These are phyloP conservation scores for Gaertneriomyces semiglobifer DNA, from an alignment of 192 early-diverging fungal genomes.

Conservation along the genomic window DNA sequence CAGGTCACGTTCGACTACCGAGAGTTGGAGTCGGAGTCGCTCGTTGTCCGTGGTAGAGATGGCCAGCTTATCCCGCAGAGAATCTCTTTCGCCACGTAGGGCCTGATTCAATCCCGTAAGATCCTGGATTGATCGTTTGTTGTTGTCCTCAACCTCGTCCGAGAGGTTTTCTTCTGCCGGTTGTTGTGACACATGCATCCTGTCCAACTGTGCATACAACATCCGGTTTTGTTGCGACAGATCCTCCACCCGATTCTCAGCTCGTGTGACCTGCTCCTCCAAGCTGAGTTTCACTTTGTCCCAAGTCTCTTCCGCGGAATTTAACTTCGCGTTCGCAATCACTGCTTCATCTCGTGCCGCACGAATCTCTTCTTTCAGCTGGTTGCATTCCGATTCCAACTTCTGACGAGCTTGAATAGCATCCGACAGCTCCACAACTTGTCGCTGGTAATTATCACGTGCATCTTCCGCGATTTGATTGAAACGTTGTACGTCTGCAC, in stretches of 20 bases:
- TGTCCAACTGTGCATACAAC: constrained; percentile 69
- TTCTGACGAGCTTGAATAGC: constrained; percentile 46
- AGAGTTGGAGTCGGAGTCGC: constrained; percentile 60
- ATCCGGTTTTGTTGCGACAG: constrained; percentile 67
- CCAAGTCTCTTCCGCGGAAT: constrained; percentile 43
- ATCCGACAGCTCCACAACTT: constrained; percentile 61
- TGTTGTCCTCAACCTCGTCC: background rate
- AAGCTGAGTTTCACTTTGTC: constrained; percentile 43
- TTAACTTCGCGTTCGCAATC: constrained; percentile 46
- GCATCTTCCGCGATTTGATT: constrained; percentile 45
- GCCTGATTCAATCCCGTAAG: constrained; percentile 60
- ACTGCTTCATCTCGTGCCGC: constrained; percentile 13
- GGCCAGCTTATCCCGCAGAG: constrained; percentile 64
- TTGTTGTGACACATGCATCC: constrained; percentile 29
- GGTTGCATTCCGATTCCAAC: constrained; percentile 37
- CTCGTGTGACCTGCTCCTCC: constrained; percentile 40
- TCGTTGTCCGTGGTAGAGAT: constrained; percentile 63
- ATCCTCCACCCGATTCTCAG: constrained; percentile 51
- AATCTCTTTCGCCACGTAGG: constrained; percentile 71
- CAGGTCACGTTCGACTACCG: constrained; percentile 61
- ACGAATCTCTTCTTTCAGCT: constrained; percentile 25
- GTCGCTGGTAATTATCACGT: constrained; percentile 67
- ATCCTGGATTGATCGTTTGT: constrained; percentile 6
- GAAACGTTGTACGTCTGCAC: constrained; percentile 54
- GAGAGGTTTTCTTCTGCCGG: background rate